Evolutionary conservation across 2,329 filamentous ascomycete genomes (phyloP).

Genomic region (Byssoonygena ceratinophila): DNA sequence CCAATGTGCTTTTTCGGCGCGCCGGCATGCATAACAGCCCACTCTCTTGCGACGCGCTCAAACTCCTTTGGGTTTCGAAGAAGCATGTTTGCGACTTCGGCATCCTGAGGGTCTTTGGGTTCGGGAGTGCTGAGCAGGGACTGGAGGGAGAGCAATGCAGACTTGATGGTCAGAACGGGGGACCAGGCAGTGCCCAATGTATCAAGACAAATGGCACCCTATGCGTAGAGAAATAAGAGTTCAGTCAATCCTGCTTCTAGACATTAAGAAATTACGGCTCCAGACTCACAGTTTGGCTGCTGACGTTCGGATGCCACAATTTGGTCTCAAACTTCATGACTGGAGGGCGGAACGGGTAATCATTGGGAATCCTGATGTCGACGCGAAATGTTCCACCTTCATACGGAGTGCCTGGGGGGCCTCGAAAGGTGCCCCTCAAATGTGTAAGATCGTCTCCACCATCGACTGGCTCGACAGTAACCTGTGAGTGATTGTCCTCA

Average conservation of each 20-base stretch:
- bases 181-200: constrained; percentile 86
- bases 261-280: not conserved
- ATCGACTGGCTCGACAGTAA: constrained; percentile 55
- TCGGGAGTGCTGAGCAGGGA: constrained; percentile 88
- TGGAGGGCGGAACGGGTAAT: constrained; percentile 89
- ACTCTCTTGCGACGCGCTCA: constrained; percentile 71
- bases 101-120: constrained; percentile 92
- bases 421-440: constrained; percentile 70
- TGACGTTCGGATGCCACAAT: constrained; percentile 96
- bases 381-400: constrained; percentile 72
- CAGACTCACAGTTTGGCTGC: constrained; percentile 69
- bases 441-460: constrained; percentile 63
- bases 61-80: constrained; percentile 69
- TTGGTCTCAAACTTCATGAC: constrained; percentile 84
- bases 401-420: constrained; percentile 87
- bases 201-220: constrained; percentile 96
- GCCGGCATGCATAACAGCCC: constrained; percentile 73
- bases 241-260: not conserved
- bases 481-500: constrained; percentile 62
- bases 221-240: not conserved
- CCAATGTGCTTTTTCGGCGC: constrained; percentile 53
- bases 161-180: constrained; percentile 92
- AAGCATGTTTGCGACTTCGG: constrained; percentile 86
- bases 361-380: constrained; percentile 75
- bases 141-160: constrained; percentile 82